A percentile compares a stretch with the other conserved stretches of the same genome.
Evolutionary conservation across 306 rosid species (phyloP).

Genomic region (Ormosia emarginata): DNA sequence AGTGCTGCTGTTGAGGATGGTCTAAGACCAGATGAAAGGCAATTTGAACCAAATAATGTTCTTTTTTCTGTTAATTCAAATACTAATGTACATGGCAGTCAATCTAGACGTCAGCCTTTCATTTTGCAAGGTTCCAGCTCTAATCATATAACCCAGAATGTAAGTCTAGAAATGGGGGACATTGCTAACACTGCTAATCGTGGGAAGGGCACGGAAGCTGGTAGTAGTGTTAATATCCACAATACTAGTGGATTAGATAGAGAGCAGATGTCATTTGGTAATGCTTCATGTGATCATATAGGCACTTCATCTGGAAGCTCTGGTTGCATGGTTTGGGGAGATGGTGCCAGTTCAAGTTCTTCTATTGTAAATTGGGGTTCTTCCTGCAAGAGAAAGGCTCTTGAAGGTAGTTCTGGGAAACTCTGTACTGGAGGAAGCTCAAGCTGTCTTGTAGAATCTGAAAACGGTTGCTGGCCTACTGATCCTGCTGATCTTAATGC

Average conservation of each 20-base stretch:
- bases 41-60: constrained; percentile 35
- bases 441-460: constrained; percentile 52
- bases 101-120: constrained; percentile 48
- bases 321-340: constrained; percentile 47
- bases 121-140: constrained; percentile 69
- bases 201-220: constrained; percentile 46
- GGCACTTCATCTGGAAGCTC: constrained; percentile 64
- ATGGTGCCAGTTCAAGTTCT: constrained; percentile 45
- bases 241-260: constrained; percentile 41
- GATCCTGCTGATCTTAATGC: constrained; percentile 38
- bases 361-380: constrained; percentile 72
- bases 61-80: constrained; percentile 45
- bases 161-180: constrained; percentile 41
- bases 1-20: constrained; percentile 42
- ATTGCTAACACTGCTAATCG: constrained; percentile 31
- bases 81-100: constrained; percentile 40
- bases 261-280: constrained; percentile 38
- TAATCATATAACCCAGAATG: constrained; percentile 35
- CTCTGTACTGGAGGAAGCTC: constrained; percentile 60
- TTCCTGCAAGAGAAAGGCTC: constrained; percentile 81
- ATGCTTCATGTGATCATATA: constrained; percentile 39
- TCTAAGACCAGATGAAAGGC: constrained; percentile 52
- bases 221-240: constrained; percentile 34
- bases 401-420: constrained; percentile 72
- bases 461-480: constrained; percentile 44